These are phyloP conservation scores for Teunomyces funiuensis DNA, from an alignment of 805 yeast genomes.

Conservation along the genomic window DNA sequence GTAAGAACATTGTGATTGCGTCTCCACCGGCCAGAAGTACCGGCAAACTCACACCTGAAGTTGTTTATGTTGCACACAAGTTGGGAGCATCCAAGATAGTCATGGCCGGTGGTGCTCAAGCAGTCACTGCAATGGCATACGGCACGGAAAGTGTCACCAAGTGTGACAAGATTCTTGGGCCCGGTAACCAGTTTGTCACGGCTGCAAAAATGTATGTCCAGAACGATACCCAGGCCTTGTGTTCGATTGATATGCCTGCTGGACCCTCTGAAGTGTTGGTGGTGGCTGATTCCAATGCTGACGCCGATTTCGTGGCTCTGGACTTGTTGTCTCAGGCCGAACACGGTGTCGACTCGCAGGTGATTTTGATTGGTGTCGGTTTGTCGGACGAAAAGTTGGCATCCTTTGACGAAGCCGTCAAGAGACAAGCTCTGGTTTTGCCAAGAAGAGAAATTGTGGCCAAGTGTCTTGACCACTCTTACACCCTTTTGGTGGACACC, in stretches of 20 bases:
- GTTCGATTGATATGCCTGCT: constrained; percentile 99
- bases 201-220: constrained; percentile 98
- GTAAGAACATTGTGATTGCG: constrained; percentile 87
- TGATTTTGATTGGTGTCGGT: constrained; percentile 80
- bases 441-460: constrained; percentile 94
- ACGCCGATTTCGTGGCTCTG: constrained; percentile 95
- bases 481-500: constrained; percentile 65
- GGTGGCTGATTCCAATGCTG: constrained; percentile 84
- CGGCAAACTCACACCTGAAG: constrained; percentile 94
- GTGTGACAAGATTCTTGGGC: constrained; percentile 96
- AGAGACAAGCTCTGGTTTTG: constrained; percentile 74
- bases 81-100: constrained; percentile 89
- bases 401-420: constrained; percentile 78
- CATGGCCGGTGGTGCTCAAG: constrained; percentile 99
- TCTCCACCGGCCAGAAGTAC: constrained; percentile 90
- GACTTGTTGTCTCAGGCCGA: constrained; percentile 97
- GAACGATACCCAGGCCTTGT: constrained; percentile 91
- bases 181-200: constrained; percentile 98
- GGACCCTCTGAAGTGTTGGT: constrained; percentile 98
- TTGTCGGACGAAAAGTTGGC: constrained; percentile 59
- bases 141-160: constrained; percentile 92
- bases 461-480: constrained; percentile 88
- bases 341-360: constrained; percentile 98
- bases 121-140: constrained; percentile 97
- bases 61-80: constrained; percentile 94